Evolutionary conservation across 78 protist genomes (phyloP), one percentile per base, ranked within the genome.

Genomic region (Dictyostelium purpureum): DNA sequence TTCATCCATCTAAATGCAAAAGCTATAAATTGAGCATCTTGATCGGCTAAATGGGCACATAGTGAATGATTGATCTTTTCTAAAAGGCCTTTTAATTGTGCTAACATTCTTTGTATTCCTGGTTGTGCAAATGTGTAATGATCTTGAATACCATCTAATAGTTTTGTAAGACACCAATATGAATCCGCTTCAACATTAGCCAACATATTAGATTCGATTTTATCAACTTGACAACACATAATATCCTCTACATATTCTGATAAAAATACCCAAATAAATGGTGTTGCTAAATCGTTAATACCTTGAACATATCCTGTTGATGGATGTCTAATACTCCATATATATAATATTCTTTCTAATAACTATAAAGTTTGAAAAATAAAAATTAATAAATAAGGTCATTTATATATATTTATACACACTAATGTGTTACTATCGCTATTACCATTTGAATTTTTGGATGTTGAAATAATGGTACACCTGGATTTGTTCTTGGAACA

Each of bases 1-100:
- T 99, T 99, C 98, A 98, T 97, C 99, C 99, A 98, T 4, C 99
- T 95, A 82, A 98, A 98, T 24, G 99, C 87, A 76, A 98, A 98
- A 40, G 98, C 98, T 9, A 97, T 49, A 69, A 80, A 98, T 33
- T 90, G 79, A 2, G 97, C 57, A 33, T 75, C 96, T 31, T 91
- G 91, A 7, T 54, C 65, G 31, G 83, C 63, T 6, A 98, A 57
- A 66, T 97, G 99, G 6, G 49, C 31, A 73, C 94, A 52, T 26
- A 98, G 91, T 4, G 87, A 26, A 7, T 79, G 28, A 43, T 79
- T 87, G 57, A 93, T 87, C n/a, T 78, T 87, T 63, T 87, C 82
- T n/a, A 93, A 51, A 7, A 98, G 19, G 0, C 73, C 97, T 35
- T 88, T 67, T 16, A 97, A 77, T 7, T 38, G 49, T 12, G 28